Base-by-base conservation (phyloP, 2,329 filamentous ascomycete species). In the Scedosporium apiospermum region DNA sequence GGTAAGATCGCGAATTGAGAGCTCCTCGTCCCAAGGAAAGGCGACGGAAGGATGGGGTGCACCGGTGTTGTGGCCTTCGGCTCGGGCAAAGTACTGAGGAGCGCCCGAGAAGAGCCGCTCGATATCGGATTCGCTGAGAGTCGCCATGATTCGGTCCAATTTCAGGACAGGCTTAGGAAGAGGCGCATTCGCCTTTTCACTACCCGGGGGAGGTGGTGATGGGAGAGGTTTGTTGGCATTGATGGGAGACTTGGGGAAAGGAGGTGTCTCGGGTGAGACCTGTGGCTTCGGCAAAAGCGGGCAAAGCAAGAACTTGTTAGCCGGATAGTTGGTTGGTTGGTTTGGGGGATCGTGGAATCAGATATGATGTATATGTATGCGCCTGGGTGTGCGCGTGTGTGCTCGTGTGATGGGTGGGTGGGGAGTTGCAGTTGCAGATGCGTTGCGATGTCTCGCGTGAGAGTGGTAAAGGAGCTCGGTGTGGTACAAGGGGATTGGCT, bases 41-140 rank as follows among this genome's bases (percentile, higher is more conserved):
- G 84, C 83, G 30, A 87, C 85, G 58, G 79, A 84, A 23, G 87
- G 86, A 67, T 85, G 81, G 23, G 83, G 82, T 44, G 84, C 82
- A 60, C 80, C 84, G 64, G 80, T 81, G 70, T 79, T 82, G 71
- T 86, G 82, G 46, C 82, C 82, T 67, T 85, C 81, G 63, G 79
- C 81, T 61, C 83, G 80, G 66, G 84, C 81, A 71, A 85, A 86
- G 76, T 88, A 90, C 71, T 89, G 87, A 65, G 88, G 88, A 53
- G 88, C 88, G n/a, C 88, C 88, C 27, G 87, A 88, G 77, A 90
- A 91, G 68, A 90, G 80, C 72, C 85, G 84, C 74, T 87, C 84
- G 60, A 90, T 76, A 66, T 89, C 85, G 49, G 78, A 75, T 57
- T 84, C 79, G 67, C 75, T 80, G 64, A 88, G 76, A 58, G 80